Percentiles rank a stretch among this genome's conserved stretches.
These are phyloP conservation scores for Phanerochaete carnosa DNA, from an alignment of 768 basidiomycete species.

Conservation along the genomic window DNA sequence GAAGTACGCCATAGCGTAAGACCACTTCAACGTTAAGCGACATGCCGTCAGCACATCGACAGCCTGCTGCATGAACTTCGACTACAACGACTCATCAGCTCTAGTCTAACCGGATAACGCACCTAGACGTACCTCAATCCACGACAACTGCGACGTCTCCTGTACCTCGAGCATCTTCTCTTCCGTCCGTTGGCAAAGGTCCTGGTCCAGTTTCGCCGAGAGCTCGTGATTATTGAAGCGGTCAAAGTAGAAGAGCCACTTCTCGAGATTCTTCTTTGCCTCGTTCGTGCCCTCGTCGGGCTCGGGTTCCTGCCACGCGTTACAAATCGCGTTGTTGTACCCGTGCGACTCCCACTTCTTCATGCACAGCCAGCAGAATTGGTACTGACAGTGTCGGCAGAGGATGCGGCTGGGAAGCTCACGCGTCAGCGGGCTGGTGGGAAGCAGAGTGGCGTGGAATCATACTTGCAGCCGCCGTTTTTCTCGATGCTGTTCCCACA, in stretches of 20 bases:
- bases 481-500: slow-evolving; percentile 99
- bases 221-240: slow-evolving; percentile 99
- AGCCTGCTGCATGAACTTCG: slow-evolving; percentile 93
- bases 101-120: too few species aligned
- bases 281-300: slow-evolving; percentile 42
- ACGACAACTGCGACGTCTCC: slow-evolving; percentile 82
- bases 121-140: slow-evolving; percentile 82
- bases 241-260: slow-evolving; percentile 74
- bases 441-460: slow-evolving; percentile 20
- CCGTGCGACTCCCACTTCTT: slow-evolving; percentile 34
- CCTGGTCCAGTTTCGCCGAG: slow-evolving; percentile 89
- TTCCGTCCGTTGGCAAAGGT: slow-evolving; percentile 91
- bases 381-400: slow-evolving; percentile 95
- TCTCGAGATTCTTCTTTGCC: slow-evolving; percentile 25
- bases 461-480: slow-evolving; percentile 99
- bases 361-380: slow-evolving; percentile 99
- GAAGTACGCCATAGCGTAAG: slow-evolving; percentile 99
- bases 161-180: slow-evolving; percentile 99
- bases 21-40: slow-evolving; percentile 96
- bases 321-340: slow-evolving; percentile 30
- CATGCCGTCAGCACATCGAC: slow-evolving; percentile 89
- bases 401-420: slow-evolving; percentile 83
- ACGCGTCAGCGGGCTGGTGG: background rate
- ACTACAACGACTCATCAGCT: slow-evolving; percentile 7
- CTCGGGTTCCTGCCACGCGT: slow-evolving; percentile 73